These are phyloP conservation scores for Achaetomium macrosporum DNA, from an alignment of 2,329 filamentous ascomycete genomes.

Conservation along the genomic window DNA sequence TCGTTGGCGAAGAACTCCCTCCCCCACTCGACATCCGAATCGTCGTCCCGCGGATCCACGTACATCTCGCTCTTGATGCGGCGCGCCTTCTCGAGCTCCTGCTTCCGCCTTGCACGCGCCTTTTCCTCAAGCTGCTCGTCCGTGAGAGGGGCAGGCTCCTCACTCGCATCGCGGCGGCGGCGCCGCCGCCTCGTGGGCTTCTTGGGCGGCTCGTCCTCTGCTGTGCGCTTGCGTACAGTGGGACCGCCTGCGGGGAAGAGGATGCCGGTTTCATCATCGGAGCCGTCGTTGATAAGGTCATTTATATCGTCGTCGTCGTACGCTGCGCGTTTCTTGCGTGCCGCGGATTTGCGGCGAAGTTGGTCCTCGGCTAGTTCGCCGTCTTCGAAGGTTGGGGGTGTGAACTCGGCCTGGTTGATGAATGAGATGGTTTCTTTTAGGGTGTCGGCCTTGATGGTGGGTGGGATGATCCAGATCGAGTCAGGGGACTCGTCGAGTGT, in stretches of 20 bases:
- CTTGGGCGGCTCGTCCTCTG: conserved; percentile 52
- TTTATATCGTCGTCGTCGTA: conserved; percentile 64
- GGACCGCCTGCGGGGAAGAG: conserved; percentile 67
- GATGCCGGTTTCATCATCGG: conserved; percentile 44
- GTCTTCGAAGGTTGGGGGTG: conserved; percentile 70
- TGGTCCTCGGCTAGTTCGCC: conserved; percentile 69
- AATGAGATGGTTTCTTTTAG: conserved; percentile 64
- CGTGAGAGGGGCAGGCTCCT: conserved; percentile 32
- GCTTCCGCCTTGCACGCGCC: conserved; percentile 56
- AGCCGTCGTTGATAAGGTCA: conserved; percentile 39
- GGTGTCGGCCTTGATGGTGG: conserved; percentile 54
- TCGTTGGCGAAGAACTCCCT: conserved; percentile 73
- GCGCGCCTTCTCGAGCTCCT: conserved; percentile 67
- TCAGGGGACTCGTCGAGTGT: conserved; percentile 64
- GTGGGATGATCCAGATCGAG: conserved; percentile 72
- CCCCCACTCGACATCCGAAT: conserved; percentile 70
- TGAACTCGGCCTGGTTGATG: conserved; percentile 73
- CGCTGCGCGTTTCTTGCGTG: conserved; percentile 46
- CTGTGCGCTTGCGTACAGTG: conserved; percentile 47
- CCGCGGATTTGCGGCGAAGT: conserved; percentile 63
- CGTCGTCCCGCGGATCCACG: conserved; percentile 81
- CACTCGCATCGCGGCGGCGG: conserved; percentile 29
- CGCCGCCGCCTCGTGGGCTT: conserved; percentile 50
- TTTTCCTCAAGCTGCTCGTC: conserved; percentile 59
- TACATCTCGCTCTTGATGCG: conserved; percentile 82